Conservation (phyloP, 192 early-diverging fungal species). For the Phycomyces blakesleeanus region DNA sequence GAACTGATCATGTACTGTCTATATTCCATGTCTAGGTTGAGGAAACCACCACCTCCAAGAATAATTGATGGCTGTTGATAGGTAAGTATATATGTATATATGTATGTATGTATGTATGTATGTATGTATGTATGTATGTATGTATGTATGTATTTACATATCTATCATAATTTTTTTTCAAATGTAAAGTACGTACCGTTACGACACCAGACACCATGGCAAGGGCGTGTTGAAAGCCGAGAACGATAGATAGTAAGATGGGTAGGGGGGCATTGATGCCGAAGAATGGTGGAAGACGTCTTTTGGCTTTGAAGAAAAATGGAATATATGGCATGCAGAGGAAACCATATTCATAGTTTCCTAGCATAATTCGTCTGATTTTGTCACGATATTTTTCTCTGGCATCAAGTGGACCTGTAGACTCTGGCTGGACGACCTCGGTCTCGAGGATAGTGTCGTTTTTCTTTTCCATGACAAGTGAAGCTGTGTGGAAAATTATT, state of each 20-base stretch:
- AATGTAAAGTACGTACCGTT: not conserved
- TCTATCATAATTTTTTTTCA: no score
- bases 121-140: no score
- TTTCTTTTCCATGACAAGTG: no score
- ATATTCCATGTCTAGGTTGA: conserved; percentile 37
- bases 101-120: no score
- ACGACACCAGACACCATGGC: conserved; percentile 16
- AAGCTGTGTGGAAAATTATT: no score
- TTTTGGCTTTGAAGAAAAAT: conserved; percentile 15
- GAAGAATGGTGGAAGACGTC: conserved; percentile 42
- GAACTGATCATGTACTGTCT: conserved; percentile 46
- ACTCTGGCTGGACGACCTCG: no score
- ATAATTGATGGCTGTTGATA: conserved; percentile 25
- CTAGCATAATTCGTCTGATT: conserved; percentile 19
- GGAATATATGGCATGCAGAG: conserved; percentile 44
- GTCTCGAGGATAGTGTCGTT: no score
- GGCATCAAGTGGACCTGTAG: no score
- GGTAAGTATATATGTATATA: no score
- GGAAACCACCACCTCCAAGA: conserved; percentile 39
- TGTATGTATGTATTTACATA: no score
- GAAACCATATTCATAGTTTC: conserved; percentile 47
- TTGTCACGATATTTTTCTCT: no score
- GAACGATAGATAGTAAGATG: conserved; percentile 36
- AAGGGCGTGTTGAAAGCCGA: conserved; percentile 32
- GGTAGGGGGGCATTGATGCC: conserved; percentile 40